Evolutionary conservation across 208 protist species (phyloP).

Genomic region (Trypanosoma melophagium): DNA sequence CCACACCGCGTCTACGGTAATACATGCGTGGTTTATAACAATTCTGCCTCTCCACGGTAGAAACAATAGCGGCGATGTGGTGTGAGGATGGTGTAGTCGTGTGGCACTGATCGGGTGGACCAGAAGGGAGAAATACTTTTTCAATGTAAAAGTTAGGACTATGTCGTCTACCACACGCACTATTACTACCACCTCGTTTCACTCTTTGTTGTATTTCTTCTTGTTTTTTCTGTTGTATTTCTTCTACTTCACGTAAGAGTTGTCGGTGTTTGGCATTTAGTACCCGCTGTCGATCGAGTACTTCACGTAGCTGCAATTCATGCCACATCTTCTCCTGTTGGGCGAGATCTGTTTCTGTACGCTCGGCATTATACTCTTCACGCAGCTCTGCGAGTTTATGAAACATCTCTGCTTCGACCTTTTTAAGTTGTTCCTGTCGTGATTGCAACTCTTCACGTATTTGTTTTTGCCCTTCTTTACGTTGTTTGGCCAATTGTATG

Average conservation of each 20-base stretch:
- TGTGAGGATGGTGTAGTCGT: slow-evolving; percentile 40
- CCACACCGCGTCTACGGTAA: slow-evolving; percentile 41
- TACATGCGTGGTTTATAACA: slow-evolving; percentile 63
- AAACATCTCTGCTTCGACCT: slow-evolving; percentile 15
- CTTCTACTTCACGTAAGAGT: slow-evolving; percentile 25
- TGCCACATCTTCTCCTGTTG: slow-evolving; percentile 25
- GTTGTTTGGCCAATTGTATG: slow-evolving; percentile 32
- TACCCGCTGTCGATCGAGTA: slow-evolving; percentile 11
- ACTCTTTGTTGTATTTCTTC: too few species aligned
- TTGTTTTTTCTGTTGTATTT: slow-evolving; percentile 8
- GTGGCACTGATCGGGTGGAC: slow-evolving; percentile 22
- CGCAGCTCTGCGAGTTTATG: slow-evolving; percentile 13
- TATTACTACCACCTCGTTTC: not conserved
- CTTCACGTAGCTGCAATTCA: slow-evolving; percentile 27
- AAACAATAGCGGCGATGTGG: slow-evolving; percentile 65
- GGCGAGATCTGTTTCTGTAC: slow-evolving; percentile 3
- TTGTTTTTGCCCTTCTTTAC: slow-evolving; percentile 22
- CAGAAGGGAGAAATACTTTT: slow-evolving; percentile 34
- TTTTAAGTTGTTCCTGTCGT: slow-evolving; percentile 22
- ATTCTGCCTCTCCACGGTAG: slow-evolving; percentile 73
- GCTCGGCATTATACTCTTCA: not conserved
- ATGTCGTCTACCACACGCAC: slow-evolving; percentile 15
- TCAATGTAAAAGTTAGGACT: not conserved
- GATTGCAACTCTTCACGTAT: slow-evolving; percentile 16
- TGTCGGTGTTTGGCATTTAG: slow-evolving; percentile 23